phyloP scores from a whole-genome alignment of 441 rosid genomes.

The Jatropha podagrica region DNA sequence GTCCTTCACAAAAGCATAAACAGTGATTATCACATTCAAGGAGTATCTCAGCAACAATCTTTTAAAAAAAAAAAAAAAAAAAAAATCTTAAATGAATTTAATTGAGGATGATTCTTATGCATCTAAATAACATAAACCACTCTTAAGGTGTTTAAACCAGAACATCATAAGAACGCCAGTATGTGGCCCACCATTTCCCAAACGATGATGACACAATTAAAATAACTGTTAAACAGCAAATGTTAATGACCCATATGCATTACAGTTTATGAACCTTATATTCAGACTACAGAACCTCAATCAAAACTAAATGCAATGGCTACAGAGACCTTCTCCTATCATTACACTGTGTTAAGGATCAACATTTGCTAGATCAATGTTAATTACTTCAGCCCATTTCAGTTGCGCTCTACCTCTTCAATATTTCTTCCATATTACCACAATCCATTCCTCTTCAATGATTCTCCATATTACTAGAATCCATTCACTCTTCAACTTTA shows the following conservation, averaged over 20 bases:
- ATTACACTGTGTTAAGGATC: not conserved
- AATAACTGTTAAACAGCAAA: not conserved
- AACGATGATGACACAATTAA: not conserved
- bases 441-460: too few relatives aligned
- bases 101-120: not conserved
- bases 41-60: not conserved
- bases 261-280: not conserved
- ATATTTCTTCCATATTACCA: not conserved
- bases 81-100: not conserved
- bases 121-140: slow-evolving; percentile 4
- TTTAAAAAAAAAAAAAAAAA: not conserved
- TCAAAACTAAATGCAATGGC: not conserved
- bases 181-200: not conserved
- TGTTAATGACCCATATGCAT: not conserved
- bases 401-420: not conserved
- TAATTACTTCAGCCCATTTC: not conserved
- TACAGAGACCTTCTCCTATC: not conserved
- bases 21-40: slow-evolving; percentile 8
- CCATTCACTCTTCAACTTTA: not conserved
- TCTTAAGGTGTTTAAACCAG: not conserved
- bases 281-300: not conserved
- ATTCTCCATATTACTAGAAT: not conserved
- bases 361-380: not conserved
- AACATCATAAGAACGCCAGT: not conserved
- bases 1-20: slow-evolving; percentile 38